Evolutionary conservation across 352 stramenopile genomes (phyloP), one percentile per base, ranked within the genome.

Genomic region (Globisporangium emineosum): DNA sequence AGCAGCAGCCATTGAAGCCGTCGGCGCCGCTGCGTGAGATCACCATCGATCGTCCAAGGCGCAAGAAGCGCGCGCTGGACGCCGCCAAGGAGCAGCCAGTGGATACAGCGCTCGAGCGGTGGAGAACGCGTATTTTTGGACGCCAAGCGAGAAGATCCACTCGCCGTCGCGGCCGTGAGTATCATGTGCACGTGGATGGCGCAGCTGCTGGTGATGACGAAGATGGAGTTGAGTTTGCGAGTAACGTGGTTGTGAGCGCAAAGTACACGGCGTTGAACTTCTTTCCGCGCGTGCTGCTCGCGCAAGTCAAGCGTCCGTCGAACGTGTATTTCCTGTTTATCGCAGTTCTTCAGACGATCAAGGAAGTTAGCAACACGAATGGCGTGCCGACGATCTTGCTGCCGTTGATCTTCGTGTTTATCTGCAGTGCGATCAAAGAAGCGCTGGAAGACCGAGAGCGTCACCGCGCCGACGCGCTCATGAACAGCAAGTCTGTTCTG

Each of bases 241-340:
- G 61, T 61, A 94, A 96, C 58, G 70, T 88, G 32, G 81, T 96
- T 15, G 73, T 89, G 35, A 94, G 78, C 30, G 82, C 88, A 62
- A 94, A 94, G 72, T 96, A 96, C 67, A 94, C 65, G 32, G 35
- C 75, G 13, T 89, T 73, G 76, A 94, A 90, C 67, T 96, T 96
- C 60, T 64, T 68, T 9, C 82, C 82, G 50, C 78, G 82, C 43
- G 83, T 93, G 57, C 67, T 96, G 25, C 62, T 89, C n/a, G 83
- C 83, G 32, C 83, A 93, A 35, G 15, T 93, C 37, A 65, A 90
- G 69, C 76, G 79, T n/a, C 81, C 85, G 50, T 90, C 83, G 30
- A 94, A 94, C 60, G 47, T 91, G 9, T 97, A 96, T 57, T 97
- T 96, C 53, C 66, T 97, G 52, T 88, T 94, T 50, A 92, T 97